Percentiles rank a stretch among this genome's conserved stretches.
phyloP scores from a whole-genome alignment of 768 basidiomycete species.

The Hygrophoropsis aurantiaca region DNA sequence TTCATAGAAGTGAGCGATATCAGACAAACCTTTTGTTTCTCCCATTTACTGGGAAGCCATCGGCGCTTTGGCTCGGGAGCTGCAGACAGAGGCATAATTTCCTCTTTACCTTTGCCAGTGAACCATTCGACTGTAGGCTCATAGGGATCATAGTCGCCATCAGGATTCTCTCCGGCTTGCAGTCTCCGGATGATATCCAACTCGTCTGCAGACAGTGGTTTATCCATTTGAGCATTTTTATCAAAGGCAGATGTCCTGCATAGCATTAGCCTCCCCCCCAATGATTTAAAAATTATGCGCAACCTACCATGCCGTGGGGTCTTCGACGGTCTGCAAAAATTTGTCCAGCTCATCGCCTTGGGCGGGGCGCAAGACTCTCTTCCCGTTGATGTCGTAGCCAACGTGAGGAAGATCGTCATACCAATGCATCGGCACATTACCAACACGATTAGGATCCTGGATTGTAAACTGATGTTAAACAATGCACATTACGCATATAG shows the following conservation, averaged over 20 bases:
- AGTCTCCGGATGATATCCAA: conserved; percentile 91
- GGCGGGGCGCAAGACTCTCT: conserved; percentile 90
- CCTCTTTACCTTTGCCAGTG: conserved; percentile 92
- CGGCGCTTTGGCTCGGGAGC: conserved; percentile 95
- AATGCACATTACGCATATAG: neutral
- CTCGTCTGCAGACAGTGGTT: conserved; percentile 84
- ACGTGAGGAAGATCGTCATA: conserved; percentile 99
- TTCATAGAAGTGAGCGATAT: neutral
- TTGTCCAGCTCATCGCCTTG: conserved; percentile 96
- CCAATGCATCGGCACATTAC: conserved; percentile 96
- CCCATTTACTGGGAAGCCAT: conserved; percentile 99
- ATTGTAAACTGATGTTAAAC: conserved; percentile 9
- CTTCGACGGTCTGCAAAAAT: conserved; percentile 91
- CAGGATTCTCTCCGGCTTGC: conserved; percentile 90
- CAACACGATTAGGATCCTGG: conserved; percentile 92
- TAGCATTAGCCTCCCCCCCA: neutral
- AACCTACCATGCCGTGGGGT: conserved; percentile 81
- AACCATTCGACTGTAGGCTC: conserved; percentile 96
- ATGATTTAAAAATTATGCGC: conserved; percentile 1
- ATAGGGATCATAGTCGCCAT: conserved; percentile 87
- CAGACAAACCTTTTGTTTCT: conserved; percentile 87
- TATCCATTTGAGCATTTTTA: conserved; percentile 81
- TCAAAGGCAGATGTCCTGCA: conserved; percentile 90
- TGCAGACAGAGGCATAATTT: conserved; percentile 88
- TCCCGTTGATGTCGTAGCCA: conserved; percentile 94